These are phyloP conservation scores for Russula emetica DNA, from an alignment of 768 basidiomycete species.

Conservation along the genomic window DNA sequence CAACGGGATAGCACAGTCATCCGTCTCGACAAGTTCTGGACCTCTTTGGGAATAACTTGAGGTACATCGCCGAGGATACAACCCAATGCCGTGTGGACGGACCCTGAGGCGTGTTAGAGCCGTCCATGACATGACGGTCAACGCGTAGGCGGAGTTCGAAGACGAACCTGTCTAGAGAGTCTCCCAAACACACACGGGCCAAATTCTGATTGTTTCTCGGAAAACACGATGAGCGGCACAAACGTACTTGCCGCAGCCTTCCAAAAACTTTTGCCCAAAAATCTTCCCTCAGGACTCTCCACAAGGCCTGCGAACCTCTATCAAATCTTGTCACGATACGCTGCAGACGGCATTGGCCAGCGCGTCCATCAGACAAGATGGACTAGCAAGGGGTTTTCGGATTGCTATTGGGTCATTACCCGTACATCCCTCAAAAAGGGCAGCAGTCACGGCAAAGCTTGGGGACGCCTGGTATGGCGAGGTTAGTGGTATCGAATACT, in stretches of 20 bases:
- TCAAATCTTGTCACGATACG: constrained; percentile 64
- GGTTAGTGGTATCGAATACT: constrained; percentile 44
- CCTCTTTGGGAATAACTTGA: background rate
- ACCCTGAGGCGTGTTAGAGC: constrained; percentile 3
- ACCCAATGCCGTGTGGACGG: background rate
- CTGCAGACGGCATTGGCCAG: constrained; percentile 62
- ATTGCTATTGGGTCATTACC: constrained; percentile 75
- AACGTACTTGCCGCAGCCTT: constrained; percentile 35
- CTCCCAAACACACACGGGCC: background rate
- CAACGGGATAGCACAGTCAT: constrained; percentile 59
- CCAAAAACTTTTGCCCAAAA: constrained; percentile 53
- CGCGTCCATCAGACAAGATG: constrained; percentile 71
- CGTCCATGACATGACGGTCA: constrained; percentile 2
- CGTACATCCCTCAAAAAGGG: constrained; percentile 65
- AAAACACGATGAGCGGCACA: constrained; percentile 25
- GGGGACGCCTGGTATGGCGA: constrained; percentile 77
- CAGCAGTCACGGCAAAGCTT: constrained; percentile 75
- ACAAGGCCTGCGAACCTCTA: constrained; percentile 61
- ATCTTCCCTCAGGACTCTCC: constrained; percentile 58
- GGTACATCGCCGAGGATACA: constrained; percentile 1
- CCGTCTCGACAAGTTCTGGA: constrained; percentile 36
- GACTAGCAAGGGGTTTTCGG: constrained; percentile 58
- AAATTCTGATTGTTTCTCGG: background rate
- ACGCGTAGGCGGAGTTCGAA: constrained; percentile 22
- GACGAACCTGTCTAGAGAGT: background rate